A percentile compares a stretch with the other conserved stretches of the same genome.
These are phyloP conservation scores for Cylindrotheca fusiformis DNA, from an alignment of 108 stramenopile species.

Conservation along the genomic window DNA sequence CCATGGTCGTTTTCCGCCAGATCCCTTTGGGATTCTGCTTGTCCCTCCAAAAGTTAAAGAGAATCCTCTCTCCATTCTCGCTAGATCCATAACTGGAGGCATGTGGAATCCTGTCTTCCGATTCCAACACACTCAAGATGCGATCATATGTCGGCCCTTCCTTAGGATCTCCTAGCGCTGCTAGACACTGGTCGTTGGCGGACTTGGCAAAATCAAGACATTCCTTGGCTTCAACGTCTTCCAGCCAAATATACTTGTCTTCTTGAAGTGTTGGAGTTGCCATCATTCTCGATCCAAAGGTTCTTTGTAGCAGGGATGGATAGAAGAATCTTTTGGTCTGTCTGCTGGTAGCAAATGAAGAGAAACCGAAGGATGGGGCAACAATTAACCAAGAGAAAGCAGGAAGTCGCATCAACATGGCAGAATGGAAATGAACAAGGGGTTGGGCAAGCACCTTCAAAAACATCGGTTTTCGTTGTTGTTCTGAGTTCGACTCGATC, in stretches of 20 bases:
- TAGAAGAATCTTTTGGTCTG: neutral
- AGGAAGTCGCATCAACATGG: neutral
- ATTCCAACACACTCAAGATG: slow-evolving; percentile 58
- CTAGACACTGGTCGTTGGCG: slow-evolving; percentile 69
- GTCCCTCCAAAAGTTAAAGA: slow-evolving; percentile 83
- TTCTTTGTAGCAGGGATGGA: no score
- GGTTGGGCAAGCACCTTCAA: no score
- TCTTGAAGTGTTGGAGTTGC: slow-evolving; percentile 19
- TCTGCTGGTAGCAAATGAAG: neutral
- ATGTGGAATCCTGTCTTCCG: slow-evolving; percentile 70
- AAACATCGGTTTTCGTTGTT: no score
- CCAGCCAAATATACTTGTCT: slow-evolving; percentile 78
- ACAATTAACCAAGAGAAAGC: neutral
- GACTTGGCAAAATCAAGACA: slow-evolving; percentile 65
- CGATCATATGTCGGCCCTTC: slow-evolving; percentile 46
- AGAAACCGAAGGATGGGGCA: neutral
- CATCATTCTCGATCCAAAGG: slow-evolving; percentile 1
- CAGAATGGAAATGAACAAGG: no score
- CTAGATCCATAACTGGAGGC: slow-evolving; percentile 51
- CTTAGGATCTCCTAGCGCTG: slow-evolving; percentile 62
- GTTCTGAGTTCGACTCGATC: no score
- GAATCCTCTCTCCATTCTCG: slow-evolving; percentile 46
- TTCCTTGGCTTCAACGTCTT: slow-evolving; percentile 77
- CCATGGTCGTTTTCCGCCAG: slow-evolving; percentile 75
- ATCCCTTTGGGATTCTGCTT: slow-evolving; percentile 76